phyloP scores from a whole-genome alignment of 768 basidiomycete genomes.

The Xerocomus potaroensis region DNA sequence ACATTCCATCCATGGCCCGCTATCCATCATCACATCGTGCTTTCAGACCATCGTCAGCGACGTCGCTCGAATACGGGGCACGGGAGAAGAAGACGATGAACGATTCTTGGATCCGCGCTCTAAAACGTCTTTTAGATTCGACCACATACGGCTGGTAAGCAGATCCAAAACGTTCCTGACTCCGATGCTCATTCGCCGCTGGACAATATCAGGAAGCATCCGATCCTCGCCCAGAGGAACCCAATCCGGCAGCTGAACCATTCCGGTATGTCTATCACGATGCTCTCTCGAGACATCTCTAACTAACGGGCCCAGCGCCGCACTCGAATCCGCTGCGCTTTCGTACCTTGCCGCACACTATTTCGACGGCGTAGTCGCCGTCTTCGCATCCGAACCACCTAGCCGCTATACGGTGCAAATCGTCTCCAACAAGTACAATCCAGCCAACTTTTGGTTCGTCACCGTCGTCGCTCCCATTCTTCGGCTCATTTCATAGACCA shows the following conservation, averaged over 20 bases:
- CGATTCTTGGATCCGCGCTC: slow-evolving; percentile 84
- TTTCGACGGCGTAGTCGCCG: slow-evolving; percentile 68
- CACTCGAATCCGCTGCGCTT: slow-evolving; percentile 63
- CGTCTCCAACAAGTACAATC: slow-evolving; percentile 96
- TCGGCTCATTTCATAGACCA: background rate
- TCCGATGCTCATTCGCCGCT: background rate
- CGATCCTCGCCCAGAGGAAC: slow-evolving; percentile 60
- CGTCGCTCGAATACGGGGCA: slow-evolving; percentile 48
- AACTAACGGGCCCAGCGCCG: slow-evolving; percentile 41
- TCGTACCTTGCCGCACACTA: slow-evolving; percentile 80
- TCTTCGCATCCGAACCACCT: slow-evolving; percentile 53
- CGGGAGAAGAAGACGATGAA: slow-evolving; percentile 47
- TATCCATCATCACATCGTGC: background rate
- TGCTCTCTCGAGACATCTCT: background rate
- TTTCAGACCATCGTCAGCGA: slow-evolving; percentile 78
- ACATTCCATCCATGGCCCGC: background rate
- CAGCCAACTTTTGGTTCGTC: slow-evolving; percentile 83
- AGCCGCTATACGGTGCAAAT: slow-evolving; percentile 67
- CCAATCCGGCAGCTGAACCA: slow-evolving; percentile 62
- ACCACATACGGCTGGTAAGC: slow-evolving; percentile 79
- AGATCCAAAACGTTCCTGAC: background rate
- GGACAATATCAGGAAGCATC: slow-evolving; percentile 62
- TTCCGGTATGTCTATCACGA: slow-evolving; percentile 54
- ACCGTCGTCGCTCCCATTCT: background rate
- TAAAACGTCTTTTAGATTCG: slow-evolving; percentile 73